Evolutionary conservation across 495 filamentous ascomycete species (phyloP), one percentile per base, ranked within the genome.

Genomic region (Penicillium robsamsonii): DNA sequence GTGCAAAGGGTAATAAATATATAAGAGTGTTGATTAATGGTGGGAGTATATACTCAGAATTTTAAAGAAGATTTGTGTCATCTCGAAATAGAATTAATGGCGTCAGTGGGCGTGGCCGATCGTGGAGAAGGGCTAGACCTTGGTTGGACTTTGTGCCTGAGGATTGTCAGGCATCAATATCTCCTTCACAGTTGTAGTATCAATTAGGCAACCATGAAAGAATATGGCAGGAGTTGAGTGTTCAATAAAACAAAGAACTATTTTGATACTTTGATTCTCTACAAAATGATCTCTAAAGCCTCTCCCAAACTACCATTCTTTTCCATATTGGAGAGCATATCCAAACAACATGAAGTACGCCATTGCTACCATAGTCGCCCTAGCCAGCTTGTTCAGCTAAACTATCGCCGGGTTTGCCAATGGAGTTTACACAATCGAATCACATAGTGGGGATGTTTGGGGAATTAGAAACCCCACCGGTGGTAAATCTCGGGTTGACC

Each of bases 41-140:
- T 27, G 25, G 4, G 25, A 0, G 25, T 27, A 27, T 27, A 27
- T 27, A 27, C 25, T 27, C 25, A 7, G 25, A 27, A 47, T 47
- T 27, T 25, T 27, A 27, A 56, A 17, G 48, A 54, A 56, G 55
- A 65, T 43, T 44, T 43, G 45, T 47, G 45, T 18, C 24, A 54
- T 50, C 52, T 35, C 15, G 42, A 54, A 46, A 54, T 54, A 54
- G 52, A 54, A 37, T 37, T 59, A 49, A 64, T 66, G 60, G 60
- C 66, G 66, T 66, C 63, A 66, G 56, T 55, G 63, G 44, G 41
- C 48, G 56, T 64, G 60, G 65, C 64, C 57, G 61, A 69, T 67
- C 63, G 66, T 67, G 63, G 63, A 60, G 63, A 27, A 41, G 60
- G 60, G 58, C 61, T 67, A 69, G 59, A 62, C 63, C 63, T 46